phyloP scores from a whole-genome alignment of 768 basidiomycete species.

The Kwoniella pini region DNA sequence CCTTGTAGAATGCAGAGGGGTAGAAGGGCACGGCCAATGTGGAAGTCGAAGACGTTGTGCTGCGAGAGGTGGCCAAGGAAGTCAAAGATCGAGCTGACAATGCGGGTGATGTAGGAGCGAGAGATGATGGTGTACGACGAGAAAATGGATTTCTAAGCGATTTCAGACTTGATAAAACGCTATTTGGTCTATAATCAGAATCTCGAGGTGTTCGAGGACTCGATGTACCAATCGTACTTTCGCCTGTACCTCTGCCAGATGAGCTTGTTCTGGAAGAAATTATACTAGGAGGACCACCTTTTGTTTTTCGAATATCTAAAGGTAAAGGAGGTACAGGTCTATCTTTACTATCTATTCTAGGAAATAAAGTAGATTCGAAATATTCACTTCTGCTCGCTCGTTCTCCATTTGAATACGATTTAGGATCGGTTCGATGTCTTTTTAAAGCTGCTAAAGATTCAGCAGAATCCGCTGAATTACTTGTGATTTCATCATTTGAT shows the following conservation, averaged over 20 bases:
- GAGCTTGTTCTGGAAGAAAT: neutral
- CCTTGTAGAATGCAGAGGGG: slow-evolving; percentile 8
- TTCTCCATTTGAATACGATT: slow-evolving; percentile 10
- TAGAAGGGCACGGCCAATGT: slow-evolving; percentile 15
- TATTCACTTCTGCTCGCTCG: neutral
- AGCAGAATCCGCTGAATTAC: neutral
- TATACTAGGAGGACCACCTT: slow-evolving; percentile 12
- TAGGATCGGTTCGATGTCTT: slow-evolving; percentile 32
- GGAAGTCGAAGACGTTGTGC: slow-evolving; percentile 7
- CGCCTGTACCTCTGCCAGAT: neutral
- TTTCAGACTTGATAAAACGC: slow-evolving; percentile 14
- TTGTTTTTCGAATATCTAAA: slow-evolving; percentile 9
- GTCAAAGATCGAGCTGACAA: slow-evolving; percentile 4
- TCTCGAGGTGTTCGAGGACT: slow-evolving; percentile 1
- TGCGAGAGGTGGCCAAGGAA: slow-evolving; percentile 8
- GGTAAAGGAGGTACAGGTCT: slow-evolving; percentile 28
- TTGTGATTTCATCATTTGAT: slow-evolving; percentile 23
- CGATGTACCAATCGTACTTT: slow-evolving; percentile 4
- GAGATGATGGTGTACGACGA: neutral
- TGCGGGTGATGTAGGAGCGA: slow-evolving; percentile 6
- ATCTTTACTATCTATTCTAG: slow-evolving; percentile 5
- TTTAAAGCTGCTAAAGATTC: slow-evolving; percentile 11
- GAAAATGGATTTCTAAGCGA: slow-evolving; percentile 10
- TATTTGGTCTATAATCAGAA: slow-evolving; percentile 2
- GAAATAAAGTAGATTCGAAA: neutral